Percentiles rank a stretch among this genome's conserved stretches.
Evolutionary conservation across 1,284 basidiomycete genomes (phyloP).

Genomic region (Rhodotorula sp.): DNA sequence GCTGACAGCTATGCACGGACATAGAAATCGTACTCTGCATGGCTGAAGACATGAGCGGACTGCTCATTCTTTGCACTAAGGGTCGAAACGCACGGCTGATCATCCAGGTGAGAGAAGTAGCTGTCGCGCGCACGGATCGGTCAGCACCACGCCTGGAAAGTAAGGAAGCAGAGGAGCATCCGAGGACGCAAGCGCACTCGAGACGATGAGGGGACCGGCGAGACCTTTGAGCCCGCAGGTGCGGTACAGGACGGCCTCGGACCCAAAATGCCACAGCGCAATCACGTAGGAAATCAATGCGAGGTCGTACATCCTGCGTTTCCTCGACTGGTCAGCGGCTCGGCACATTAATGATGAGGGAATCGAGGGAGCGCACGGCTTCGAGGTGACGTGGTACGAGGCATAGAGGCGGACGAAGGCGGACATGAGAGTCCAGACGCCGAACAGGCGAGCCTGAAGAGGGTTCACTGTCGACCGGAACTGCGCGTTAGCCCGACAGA

Average conservation of each 20-base stretch:
- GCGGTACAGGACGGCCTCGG: slow-evolving; percentile 80
- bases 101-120: slow-evolving; percentile 77
- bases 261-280: slow-evolving; percentile 83
- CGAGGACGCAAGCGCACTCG: slow-evolving; percentile 63
- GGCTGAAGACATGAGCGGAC: background rate
- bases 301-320: slow-evolving; percentile 80
- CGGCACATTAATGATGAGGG: slow-evolving; percentile 10
- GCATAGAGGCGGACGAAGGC: slow-evolving; percentile 78
- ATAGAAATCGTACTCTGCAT: slow-evolving; percentile 37
- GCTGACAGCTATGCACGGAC: slow-evolving; percentile 9
- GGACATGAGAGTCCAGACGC: slow-evolving; percentile 80
- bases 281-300: slow-evolving; percentile 83
- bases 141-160: background rate
- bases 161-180: no score
- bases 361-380: slow-evolving; percentile 60
- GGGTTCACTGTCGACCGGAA: slow-evolving; percentile 65
- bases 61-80: background rate
- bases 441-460: slow-evolving; percentile 83
- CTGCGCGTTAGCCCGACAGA: background rate
- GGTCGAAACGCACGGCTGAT: slow-evolving; percentile 20
- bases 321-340: background rate
- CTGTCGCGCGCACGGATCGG: slow-evolving; percentile 51
- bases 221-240: slow-evolving; percentile 71
- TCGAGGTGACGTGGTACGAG: slow-evolving; percentile 79
- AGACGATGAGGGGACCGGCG: slow-evolving; percentile 78